Conservation (phyloP, 768 basidiomycete genomes). For the Tremella fuciformis region DNA sequence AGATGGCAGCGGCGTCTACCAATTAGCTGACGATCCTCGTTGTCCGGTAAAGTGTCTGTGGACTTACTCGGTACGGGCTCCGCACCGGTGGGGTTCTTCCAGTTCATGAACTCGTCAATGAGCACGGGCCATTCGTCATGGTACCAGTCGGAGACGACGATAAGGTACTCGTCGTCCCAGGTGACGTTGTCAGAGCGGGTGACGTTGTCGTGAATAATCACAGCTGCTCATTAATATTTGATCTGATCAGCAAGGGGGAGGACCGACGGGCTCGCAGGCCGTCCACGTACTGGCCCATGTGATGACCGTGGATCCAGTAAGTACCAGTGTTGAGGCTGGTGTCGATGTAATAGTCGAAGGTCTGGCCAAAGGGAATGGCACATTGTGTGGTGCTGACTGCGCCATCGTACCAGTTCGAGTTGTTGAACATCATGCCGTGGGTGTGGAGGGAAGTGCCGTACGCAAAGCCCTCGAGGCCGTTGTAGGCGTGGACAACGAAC, state of each 20-base stretch:
- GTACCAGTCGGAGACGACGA: conserved; percentile 90
- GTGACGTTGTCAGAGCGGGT: conserved; percentile 57
- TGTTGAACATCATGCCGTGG: conserved; percentile 94
- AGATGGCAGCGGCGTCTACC: conserved; percentile 73
- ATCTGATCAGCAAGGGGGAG: not conserved
- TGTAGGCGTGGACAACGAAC: conserved; percentile 70
- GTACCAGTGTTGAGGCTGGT: conserved; percentile 47
- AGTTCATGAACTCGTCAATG: conserved; percentile 62
- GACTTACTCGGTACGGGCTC: conserved; percentile 79
- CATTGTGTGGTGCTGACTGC: conserved; percentile 80
- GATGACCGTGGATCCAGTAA: conserved; percentile 53
- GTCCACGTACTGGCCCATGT: conserved; percentile 75
- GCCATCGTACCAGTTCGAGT: conserved; percentile 83
- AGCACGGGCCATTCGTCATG: conserved; percentile 69
- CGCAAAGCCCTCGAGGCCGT: conserved; percentile 59
- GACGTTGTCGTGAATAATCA: conserved; percentile 63
- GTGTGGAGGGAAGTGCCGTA: conserved; percentile 73
- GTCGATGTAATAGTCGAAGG: conserved; percentile 72
- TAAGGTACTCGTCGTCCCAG: conserved; percentile 88
- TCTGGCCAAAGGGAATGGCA: conserved; percentile 65
- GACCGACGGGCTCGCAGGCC: conserved; percentile 68
- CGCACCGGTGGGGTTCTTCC: conserved; percentile 70
- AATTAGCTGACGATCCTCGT: conserved; percentile 1
- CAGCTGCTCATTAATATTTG: conserved; percentile 52
- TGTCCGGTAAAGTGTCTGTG: not conserved